Evolutionary conservation across 2,329 filamentous ascomycete species (phyloP).

Genomic region (Xylariaceae sp.): DNA sequence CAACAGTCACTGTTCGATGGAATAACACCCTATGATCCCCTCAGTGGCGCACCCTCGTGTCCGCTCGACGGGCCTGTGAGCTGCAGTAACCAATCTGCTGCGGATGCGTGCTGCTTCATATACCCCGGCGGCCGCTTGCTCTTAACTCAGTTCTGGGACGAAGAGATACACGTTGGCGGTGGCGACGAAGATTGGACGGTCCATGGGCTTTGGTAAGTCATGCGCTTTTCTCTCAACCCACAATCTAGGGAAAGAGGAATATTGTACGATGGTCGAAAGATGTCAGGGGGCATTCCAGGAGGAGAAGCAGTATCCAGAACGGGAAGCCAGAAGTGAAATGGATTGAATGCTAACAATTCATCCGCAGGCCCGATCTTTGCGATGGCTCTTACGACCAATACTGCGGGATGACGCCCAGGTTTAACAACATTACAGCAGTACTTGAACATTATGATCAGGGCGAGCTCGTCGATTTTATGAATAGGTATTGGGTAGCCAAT

Average conservation of each 20-base stretch:
- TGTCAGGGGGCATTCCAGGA: no score
- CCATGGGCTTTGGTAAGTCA: conserved; percentile 50
- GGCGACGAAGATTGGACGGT: conserved; percentile 52
- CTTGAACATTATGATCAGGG: conserved; percentile 47
- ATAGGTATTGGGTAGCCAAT: conserved; percentile 51
- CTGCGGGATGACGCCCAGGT: conserved; percentile 50
- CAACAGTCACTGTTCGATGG: conserved; percentile 9
- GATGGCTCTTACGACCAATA: conserved; percentile 51
- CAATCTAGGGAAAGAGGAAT: background rate
- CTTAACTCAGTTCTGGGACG: conserved; percentile 53
- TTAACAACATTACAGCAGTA: conserved; percentile 51
- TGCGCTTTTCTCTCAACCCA: background rate
- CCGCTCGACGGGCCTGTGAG: conserved; percentile 50
- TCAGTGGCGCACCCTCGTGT: conserved; percentile 46
- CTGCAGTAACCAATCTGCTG: conserved; percentile 47
- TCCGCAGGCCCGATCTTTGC: conserved; percentile 50
- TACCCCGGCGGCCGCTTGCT: conserved; percentile 49
- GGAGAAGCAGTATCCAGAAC: no score
- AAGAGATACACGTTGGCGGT: conserved; percentile 47
- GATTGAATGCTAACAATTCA: conserved; percentile 6
- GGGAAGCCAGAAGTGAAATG: background rate
- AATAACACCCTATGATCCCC: conserved; percentile 44
- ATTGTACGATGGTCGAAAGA: no score
- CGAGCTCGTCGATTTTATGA: conserved; percentile 48
- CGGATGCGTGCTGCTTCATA: conserved; percentile 51